phyloP scores from a whole-genome alignment of 768 basidiomycete species.

The Russula sp. region DNA sequence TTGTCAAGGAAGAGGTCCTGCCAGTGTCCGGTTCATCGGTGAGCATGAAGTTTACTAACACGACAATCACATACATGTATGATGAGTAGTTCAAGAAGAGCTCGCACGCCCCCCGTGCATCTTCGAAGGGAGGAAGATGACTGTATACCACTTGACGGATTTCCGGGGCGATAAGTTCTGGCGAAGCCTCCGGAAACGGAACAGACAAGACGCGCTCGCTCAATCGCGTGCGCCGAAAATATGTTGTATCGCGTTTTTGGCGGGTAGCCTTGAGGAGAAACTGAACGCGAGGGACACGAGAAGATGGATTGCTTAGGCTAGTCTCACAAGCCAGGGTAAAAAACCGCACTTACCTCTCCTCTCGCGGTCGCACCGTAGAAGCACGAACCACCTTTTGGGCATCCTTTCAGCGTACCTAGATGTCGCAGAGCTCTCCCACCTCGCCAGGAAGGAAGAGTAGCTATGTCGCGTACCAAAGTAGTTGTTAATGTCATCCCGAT shows the following conservation, averaged over 20 bases:
- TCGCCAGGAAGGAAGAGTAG: not conserved
- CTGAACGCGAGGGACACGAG: not conserved
- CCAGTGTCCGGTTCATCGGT: not conserved
- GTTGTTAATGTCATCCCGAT: slow-evolving; percentile 37
- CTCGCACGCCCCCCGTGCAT: slow-evolving; percentile 55
- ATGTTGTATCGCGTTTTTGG: not conserved
- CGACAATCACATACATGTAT: slow-evolving; percentile 37
- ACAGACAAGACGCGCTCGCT: slow-evolving; percentile 16
- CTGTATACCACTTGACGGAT: slow-evolving; percentile 39
- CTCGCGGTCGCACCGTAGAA: slow-evolving; percentile 63
- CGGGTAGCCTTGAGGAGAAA: slow-evolving; percentile 4
- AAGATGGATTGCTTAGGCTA: not conserved
- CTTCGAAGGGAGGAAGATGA: slow-evolving; percentile 47
- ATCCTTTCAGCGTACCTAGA: slow-evolving; percentile 51
- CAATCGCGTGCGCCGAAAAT: slow-evolving; percentile 17
- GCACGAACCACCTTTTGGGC: slow-evolving; percentile 43
- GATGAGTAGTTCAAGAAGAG: slow-evolving; percentile 52
- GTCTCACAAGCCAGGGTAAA: slow-evolving; percentile 27
- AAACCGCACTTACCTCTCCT: slow-evolving; percentile 44
- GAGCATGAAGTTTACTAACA: not conserved
- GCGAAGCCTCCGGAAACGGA: slow-evolving; percentile 20
- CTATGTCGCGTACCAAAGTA: slow-evolving; percentile 36
- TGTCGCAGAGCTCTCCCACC: not conserved
- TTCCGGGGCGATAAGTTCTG: slow-evolving; percentile 15
- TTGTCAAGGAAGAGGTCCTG: slow-evolving; percentile 50